Evolutionary conservation across 2,329 filamentous ascomycete species (phyloP).

Genomic region (Escovopsis sp.): DNA sequence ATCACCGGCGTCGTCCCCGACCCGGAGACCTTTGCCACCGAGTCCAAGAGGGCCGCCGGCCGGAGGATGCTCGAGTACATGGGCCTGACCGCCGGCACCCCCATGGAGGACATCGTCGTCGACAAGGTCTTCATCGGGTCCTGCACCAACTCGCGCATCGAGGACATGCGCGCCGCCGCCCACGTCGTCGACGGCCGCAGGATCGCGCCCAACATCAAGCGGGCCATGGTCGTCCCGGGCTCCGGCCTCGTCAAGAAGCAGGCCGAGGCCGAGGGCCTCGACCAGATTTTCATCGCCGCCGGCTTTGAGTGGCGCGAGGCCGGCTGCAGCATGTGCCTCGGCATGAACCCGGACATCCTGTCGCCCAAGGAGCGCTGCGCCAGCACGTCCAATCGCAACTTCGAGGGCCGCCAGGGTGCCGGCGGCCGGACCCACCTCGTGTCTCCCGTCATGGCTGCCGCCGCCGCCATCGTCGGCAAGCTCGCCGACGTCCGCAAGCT

Average conservation of each 20-base stretch:
- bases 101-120: conserved; percentile 78
- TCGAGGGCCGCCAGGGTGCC: conserved; percentile 90
- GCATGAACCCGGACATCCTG: conserved; percentile 98
- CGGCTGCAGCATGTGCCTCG: conserved; percentile 96
- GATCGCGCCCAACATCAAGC: conserved; percentile 76
- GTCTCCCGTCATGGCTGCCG: conserved; percentile 94
- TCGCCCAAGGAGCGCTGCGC: conserved; percentile 86
- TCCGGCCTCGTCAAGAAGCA: conserved; percentile 88
- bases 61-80: conserved; percentile 86
- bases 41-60: conserved; percentile 66
- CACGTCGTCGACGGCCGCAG: conserved; percentile 76
- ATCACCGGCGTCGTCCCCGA: conserved; percentile 86
- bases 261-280: conserved; percentile 81
- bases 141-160: conserved; percentile 94
- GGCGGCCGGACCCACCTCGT: conserved; percentile 85
- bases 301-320: conserved; percentile 98
- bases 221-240: conserved; percentile 91
- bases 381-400: conserved; percentile 92
- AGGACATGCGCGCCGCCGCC: conserved; percentile 82
- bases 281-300: conserved; percentile 81
- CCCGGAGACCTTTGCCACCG: conserved; percentile 70
- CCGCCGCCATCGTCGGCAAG: conserved; percentile 77
- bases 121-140: conserved; percentile 98
- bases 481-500: conserved; percentile 82
- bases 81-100: conserved; percentile 74